These are phyloP conservation scores for Suhomyces anneliseae DNA, from an alignment of 1,139 yeast species.

Conservation along the genomic window DNA sequence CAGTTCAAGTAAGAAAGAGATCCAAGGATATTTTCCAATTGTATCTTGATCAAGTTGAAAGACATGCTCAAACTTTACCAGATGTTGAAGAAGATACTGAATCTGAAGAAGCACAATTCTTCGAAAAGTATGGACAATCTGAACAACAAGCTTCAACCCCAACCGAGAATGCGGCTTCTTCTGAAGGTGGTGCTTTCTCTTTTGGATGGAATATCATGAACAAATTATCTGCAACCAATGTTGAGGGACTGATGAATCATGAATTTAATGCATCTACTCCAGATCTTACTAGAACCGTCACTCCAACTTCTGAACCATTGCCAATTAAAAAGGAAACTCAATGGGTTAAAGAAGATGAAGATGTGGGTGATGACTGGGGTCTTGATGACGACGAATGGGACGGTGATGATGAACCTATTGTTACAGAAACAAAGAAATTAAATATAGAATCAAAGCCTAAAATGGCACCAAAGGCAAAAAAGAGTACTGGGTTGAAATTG, in stretches of 20 bases:
- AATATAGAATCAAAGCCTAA: conserved; percentile 4
- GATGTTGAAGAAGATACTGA: conserved; percentile 44
- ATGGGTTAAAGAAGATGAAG: conserved; percentile 8
- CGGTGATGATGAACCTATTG: conserved; percentile 3
- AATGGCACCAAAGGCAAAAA: conserved; percentile 15
- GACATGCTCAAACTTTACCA: conserved; percentile 59
- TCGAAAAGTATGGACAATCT: conserved; percentile 24
- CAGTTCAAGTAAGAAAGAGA: conserved; percentile 63
- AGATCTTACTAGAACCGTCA: conserved; percentile 31
- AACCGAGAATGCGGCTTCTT: not conserved
- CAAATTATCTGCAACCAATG: conserved; percentile 32
- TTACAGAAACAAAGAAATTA: conserved; percentile 13
- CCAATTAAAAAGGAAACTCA: not conserved
- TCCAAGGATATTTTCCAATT: conserved; percentile 67
- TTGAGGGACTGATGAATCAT: conserved; percentile 37
- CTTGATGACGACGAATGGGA: conserved; percentile 23
- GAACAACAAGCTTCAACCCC: conserved; percentile 1
- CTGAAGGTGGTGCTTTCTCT: conserved; percentile 14
- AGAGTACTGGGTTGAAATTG: conserved; percentile 27
- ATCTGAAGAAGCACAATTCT: conserved; percentile 30
- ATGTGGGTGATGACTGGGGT: conserved; percentile 9
- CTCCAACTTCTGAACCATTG: conserved; percentile 23
- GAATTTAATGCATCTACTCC: conserved; percentile 45
- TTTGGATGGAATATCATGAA: conserved; percentile 44
- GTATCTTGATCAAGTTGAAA: conserved; percentile 64